Evolutionary conservation across 495 filamentous ascomycete genomes (phyloP).

Genomic region (Cercophora newfieldiana): DNA sequence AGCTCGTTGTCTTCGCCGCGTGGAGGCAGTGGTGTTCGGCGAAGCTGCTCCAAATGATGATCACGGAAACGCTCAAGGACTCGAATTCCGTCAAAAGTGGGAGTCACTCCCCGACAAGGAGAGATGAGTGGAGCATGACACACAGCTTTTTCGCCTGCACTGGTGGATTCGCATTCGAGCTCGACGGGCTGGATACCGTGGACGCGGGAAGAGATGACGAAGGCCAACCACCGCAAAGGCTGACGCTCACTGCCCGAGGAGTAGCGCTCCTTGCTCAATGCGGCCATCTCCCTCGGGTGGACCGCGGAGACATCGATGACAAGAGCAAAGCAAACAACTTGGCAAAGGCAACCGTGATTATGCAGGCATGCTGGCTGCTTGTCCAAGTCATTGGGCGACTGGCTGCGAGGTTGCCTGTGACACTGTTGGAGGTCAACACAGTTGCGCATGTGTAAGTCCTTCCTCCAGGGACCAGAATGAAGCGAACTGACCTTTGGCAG

Average conservation of each 20-base stretch:
- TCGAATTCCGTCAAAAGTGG: not conserved
- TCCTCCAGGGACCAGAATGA: not conserved
- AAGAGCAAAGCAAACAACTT: constrained; percentile 22
- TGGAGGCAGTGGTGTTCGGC: constrained; percentile 1
- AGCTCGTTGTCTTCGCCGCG: constrained; percentile 12
- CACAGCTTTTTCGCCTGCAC: constrained; percentile 12
- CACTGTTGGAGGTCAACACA: constrained; percentile 41
- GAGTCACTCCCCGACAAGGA: not conserved
- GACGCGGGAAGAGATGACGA: not conserved
- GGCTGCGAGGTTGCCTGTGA: constrained; percentile 23
- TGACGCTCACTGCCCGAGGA: constrained; percentile 2
- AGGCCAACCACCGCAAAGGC: not conserved
- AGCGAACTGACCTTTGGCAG: not conserved
- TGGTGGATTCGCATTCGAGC: constrained; percentile 4
- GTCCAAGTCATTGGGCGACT: constrained; percentile 30
- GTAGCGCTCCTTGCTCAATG: constrained; percentile 3
- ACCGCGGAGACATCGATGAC: constrained; percentile 13
- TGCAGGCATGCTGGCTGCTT: constrained; percentile 39
- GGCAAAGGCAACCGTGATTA: constrained; percentile 16
- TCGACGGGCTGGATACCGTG: not conserved
- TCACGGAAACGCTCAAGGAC: not conserved
- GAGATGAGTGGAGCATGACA: constrained; percentile 5
- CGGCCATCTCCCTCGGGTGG: constrained; percentile 3
- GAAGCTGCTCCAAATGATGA: not conserved
- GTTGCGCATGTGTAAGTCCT: constrained; percentile 3